Evolutionary conservation across 352 stramenopile genomes (phyloP).

Genomic region (Globisporangium paddicum): DNA sequence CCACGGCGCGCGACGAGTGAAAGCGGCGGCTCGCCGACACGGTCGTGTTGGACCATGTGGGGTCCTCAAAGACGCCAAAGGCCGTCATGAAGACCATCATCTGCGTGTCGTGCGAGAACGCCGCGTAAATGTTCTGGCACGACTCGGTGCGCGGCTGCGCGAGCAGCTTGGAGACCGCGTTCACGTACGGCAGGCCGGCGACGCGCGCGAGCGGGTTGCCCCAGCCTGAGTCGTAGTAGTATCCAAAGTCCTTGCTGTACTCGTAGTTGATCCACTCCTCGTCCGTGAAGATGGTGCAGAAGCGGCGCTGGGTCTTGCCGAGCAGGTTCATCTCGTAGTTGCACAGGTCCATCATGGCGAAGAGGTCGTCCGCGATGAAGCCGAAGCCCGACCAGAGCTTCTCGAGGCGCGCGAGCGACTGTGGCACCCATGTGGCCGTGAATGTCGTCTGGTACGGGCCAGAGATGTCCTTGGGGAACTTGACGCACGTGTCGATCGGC

Average conservation of each 20-base stretch:
- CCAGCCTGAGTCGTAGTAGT: slow-evolving; percentile 50
- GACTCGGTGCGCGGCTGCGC: slow-evolving; percentile 33
- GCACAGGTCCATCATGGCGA: slow-evolving; percentile 52
- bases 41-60: slow-evolving; percentile 26
- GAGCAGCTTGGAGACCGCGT: slow-evolving; percentile 36
- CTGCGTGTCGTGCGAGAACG: slow-evolving; percentile 54
- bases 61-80: slow-evolving; percentile 41
- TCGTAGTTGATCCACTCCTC: slow-evolving; percentile 48
- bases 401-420: slow-evolving; percentile 22
- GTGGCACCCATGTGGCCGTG: slow-evolving; percentile 3
- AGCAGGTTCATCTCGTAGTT: slow-evolving; percentile 52
- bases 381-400: slow-evolving; percentile 34
- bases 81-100: slow-evolving; percentile 42
- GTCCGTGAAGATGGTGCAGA: slow-evolving; percentile 49
- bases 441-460: slow-evolving; percentile 8
- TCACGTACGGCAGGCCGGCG: slow-evolving; percentile 36
- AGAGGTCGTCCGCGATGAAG: slow-evolving; percentile 26
- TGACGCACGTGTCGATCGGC: slow-evolving; percentile 45
- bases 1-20: slow-evolving; percentile 34
- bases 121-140: slow-evolving; percentile 51
- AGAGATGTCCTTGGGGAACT: slow-evolving; percentile 36
- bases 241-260: slow-evolving; percentile 51
- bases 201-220: slow-evolving; percentile 38
- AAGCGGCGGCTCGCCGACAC: slow-evolving; percentile 34
- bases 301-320: slow-evolving; percentile 30